Conservation (phyloP, 2,329 filamentous ascomycete species). For the Aspergillus felis region DNA sequence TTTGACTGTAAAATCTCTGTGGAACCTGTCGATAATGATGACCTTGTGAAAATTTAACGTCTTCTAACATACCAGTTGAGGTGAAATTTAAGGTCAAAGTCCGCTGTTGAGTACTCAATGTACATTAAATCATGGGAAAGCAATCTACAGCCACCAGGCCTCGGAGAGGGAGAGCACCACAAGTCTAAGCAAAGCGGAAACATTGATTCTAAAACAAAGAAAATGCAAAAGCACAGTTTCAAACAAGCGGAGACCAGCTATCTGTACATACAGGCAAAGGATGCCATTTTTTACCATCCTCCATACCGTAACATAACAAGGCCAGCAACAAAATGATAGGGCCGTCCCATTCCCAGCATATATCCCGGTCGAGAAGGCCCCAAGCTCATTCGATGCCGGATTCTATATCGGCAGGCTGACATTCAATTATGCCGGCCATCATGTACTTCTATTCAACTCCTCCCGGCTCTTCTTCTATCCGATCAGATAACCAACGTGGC, state of each 20-base stretch:
- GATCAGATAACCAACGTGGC: not conserved
- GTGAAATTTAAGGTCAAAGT: not conserved
- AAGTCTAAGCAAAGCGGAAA: conserved; percentile 26
- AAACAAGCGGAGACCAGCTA: conserved; percentile 38
- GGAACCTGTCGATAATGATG: not conserved
- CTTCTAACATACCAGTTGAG: not conserved
- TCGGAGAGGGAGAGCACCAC: not conserved
- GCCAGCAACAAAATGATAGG: conserved; percentile 15
- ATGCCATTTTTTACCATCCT: conserved; percentile 17
- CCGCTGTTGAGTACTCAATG: not conserved
- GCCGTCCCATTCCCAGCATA: not conserved
- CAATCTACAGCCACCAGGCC: not conserved
- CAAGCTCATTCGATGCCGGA: not conserved
- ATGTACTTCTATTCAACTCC: not conserved
- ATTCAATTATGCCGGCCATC: conserved; percentile 1
- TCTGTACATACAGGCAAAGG: conserved; percentile 38
- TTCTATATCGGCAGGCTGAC: conserved; percentile 4
- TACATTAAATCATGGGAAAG: not conserved
- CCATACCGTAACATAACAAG: conserved; percentile 5
- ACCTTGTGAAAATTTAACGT: not conserved
- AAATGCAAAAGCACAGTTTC: conserved; percentile 32
- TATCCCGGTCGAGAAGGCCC: not conserved
- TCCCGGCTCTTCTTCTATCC: conserved; percentile 9
- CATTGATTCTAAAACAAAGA: conserved; percentile 32
- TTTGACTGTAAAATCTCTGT: not conserved